A percentile compares a stretch with the other conserved stretches of the same genome.
Conservation (phyloP, 2,329 filamentous ascomycete genomes). For the Venturia effusa region DNA sequence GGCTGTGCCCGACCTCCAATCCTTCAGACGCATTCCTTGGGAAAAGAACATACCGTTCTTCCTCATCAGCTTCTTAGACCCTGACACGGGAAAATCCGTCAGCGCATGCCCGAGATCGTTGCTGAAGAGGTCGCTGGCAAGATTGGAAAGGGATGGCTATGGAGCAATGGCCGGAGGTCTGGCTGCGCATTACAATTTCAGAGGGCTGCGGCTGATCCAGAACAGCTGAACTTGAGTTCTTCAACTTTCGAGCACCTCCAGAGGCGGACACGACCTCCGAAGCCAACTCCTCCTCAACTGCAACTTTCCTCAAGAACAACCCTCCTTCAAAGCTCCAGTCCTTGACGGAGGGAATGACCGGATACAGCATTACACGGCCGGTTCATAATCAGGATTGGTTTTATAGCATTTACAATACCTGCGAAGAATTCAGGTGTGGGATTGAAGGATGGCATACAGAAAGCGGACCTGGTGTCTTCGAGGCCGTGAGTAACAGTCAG, state of each 20-base stretch:
- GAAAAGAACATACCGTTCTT: conserved; percentile 81
- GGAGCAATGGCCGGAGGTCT: conserved; percentile 81
- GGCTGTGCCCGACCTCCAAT: conserved; percentile 66
- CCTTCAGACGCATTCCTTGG: conserved; percentile 81
- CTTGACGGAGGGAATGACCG: conserved; percentile 90
- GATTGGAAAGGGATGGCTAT: conserved; percentile 57
- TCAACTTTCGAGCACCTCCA: conserved; percentile 66
- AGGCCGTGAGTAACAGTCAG: conserved; percentile 50
- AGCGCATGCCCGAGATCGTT: conserved; percentile 72
- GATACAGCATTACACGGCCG: conserved; percentile 78
- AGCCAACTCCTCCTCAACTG: conserved; percentile 56
- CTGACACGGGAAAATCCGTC: conserved; percentile 60
- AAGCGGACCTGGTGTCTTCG: conserved; percentile 86
- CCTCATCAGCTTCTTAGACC: conserved; percentile 72
- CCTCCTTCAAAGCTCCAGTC: conserved; percentile 62
- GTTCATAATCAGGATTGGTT: conserved; percentile 89
- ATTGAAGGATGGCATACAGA: conserved; percentile 96
- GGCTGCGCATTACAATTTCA: conserved; percentile 21
- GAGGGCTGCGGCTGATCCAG: conserved; percentile 15
- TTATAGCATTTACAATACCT: conserved; percentile 76
- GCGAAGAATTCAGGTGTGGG: conserved; percentile 63
- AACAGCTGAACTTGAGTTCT: conserved; percentile 89
- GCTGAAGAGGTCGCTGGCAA: conserved; percentile 56
- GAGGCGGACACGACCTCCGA: conserved; percentile 35
- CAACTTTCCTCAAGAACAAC: conserved; percentile 63